Conservation (phyloP, 768 basidiomycete genomes). For the Boletus vermiculosoides region DNA sequence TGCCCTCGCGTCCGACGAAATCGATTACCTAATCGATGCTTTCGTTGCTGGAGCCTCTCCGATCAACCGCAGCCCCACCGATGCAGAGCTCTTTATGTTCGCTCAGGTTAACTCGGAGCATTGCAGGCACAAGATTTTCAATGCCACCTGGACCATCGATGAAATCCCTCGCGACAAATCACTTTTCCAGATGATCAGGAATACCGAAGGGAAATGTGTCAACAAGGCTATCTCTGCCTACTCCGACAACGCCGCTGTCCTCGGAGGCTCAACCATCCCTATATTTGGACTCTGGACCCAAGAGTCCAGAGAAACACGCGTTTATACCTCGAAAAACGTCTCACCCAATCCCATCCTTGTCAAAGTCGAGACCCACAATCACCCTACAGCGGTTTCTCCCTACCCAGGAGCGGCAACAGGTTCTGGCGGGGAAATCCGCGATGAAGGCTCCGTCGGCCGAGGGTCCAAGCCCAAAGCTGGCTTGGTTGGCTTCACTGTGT, state of each 20-base stretch:
- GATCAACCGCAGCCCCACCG: constrained; percentile 84
- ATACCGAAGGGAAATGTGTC: constrained; percentile 79
- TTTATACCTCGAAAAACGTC: constrained; percentile 53
- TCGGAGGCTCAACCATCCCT: constrained; percentile 67
- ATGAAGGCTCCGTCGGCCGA: constrained; percentile 93
- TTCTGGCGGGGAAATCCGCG: constrained; percentile 96
- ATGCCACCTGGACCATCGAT: constrained; percentile 93
- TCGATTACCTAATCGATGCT: constrained; percentile 87
- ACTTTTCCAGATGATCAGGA: constrained; percentile 96
- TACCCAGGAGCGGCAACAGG: constrained; percentile 99
- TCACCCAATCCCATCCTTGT: constrained; percentile 88
- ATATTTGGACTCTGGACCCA: constrained; percentile 61
- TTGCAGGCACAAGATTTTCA: constrained; percentile 99
- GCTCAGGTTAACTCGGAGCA: constrained; percentile 99
- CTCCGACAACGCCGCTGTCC: constrained; percentile 96
- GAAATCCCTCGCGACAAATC: constrained; percentile 60
- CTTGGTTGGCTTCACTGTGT: constrained; percentile 87
- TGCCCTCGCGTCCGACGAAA: constrained; percentile 85
- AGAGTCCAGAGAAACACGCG: constrained; percentile 23
- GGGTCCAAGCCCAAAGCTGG: constrained; percentile 98
- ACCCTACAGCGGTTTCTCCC: constrained; percentile 97
- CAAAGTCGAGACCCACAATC: constrained; percentile 99
- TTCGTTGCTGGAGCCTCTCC: constrained; percentile 71
- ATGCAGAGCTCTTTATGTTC: constrained; percentile 99
- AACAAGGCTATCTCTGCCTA: constrained; percentile 92